Percentiles rank a stretch among this genome's conserved stretches.
phyloP scores from a whole-genome alignment of 768 basidiomycete genomes.

The Pleurotus platypus region DNA sequence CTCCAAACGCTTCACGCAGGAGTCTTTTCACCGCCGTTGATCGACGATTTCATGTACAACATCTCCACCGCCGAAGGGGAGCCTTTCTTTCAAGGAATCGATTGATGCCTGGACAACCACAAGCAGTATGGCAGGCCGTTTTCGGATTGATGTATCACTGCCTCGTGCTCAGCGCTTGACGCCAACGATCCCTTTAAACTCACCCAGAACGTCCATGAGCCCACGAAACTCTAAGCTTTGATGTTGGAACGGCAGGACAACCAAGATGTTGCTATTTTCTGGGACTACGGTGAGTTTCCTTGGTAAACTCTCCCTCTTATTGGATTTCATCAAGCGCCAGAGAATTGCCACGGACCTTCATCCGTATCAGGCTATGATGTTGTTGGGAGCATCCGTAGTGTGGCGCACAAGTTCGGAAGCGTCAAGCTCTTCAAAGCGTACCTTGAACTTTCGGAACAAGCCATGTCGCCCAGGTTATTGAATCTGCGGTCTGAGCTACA shows the following conservation, averaged over 20 bases:
- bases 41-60: too few relatives aligned
- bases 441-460: slow-evolving; percentile 37
- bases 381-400: slow-evolving; percentile 39
- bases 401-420: slow-evolving; percentile 47
- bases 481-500: slow-evolving; percentile 42
- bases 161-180: not conserved
- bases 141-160: not conserved
- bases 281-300: slow-evolving; percentile 30
- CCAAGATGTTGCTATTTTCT: slow-evolving; percentile 40
- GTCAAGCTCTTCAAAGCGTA: slow-evolving; percentile 57
- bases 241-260: slow-evolving; percentile 21
- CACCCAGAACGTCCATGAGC: too few relatives aligned
- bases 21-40: too few relatives aligned
- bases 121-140: not conserved
- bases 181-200: slow-evolving; percentile 6
- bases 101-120: too few relatives aligned
- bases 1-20: too few relatives aligned
- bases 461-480: slow-evolving; percentile 26
- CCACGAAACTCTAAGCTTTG: not conserved
- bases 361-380: slow-evolving; percentile 39
- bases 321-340: slow-evolving; percentile 18
- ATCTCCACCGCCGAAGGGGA: too few relatives aligned
- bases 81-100: too few relatives aligned
- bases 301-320: not conserved
- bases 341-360: slow-evolving; percentile 39